Evolutionary conservation across 768 basidiomycete species (phyloP).

Genomic region (Auriscalpium microsporum): DNA sequence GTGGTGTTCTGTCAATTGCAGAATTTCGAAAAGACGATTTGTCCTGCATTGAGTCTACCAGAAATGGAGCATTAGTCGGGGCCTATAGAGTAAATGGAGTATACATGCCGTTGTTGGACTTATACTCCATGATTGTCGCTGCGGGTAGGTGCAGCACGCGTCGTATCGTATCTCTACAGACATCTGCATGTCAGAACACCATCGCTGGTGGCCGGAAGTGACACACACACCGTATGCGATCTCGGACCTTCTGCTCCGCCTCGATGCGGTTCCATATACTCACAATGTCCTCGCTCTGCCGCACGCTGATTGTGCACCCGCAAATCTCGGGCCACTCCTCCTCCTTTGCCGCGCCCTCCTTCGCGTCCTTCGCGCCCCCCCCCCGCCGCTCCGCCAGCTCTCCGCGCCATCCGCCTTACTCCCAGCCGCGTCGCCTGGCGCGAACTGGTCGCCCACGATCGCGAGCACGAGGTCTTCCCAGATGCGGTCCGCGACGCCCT

Average conservation of each 20-base stretch:
- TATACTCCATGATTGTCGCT: constrained; percentile 86
- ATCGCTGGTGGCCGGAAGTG: background rate
- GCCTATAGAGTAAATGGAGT: background rate
- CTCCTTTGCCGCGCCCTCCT: constrained; percentile 24
- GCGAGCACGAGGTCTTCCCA: constrained; percentile 89
- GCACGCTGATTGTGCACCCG: constrained; percentile 89
- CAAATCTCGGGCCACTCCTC: constrained; percentile 76
- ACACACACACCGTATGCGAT: constrained; percentile 72
- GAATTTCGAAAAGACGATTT: constrained; percentile 66
- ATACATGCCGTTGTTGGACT: constrained; percentile 75
- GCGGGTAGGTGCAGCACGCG: constrained; percentile 66
- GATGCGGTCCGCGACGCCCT: constrained; percentile 82
- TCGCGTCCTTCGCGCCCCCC: constrained; percentile 16
- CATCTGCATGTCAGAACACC: background rate
- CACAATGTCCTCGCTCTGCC: constrained; percentile 90
- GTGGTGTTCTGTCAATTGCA: constrained; percentile 22
- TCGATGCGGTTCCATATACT: constrained; percentile 88
- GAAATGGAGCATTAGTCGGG: background rate
- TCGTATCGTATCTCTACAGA: constrained; percentile 67
- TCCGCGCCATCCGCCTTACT: constrained; percentile 12
- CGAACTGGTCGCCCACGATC: constrained; percentile 86
- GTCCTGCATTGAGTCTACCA: constrained; percentile 79
- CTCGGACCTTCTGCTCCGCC: constrained; percentile 63
- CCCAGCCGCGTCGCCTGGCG: constrained; percentile 29
- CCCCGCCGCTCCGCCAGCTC: constrained; percentile 13